These are phyloP conservation scores for Herpotrichia juniperi DNA, from an alignment of 2,329 filamentous ascomycete genomes.

Conservation along the genomic window DNA sequence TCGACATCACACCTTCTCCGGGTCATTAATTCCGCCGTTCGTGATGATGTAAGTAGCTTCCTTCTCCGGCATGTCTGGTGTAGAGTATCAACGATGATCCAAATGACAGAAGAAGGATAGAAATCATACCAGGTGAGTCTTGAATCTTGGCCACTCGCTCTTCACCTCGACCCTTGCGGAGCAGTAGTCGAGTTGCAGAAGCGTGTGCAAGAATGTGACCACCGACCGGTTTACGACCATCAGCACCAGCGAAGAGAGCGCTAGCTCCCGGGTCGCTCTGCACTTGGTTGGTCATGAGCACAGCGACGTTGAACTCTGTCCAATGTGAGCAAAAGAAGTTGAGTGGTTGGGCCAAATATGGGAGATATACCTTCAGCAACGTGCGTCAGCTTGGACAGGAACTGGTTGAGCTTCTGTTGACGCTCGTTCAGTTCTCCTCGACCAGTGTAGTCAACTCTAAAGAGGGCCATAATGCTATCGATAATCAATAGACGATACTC, in stretches of 20 bases:
- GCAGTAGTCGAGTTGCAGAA: slow-evolving; percentile 68
- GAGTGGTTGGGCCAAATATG: not conserved
- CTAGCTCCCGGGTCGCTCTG: slow-evolving; percentile 73
- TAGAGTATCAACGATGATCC: not conserved
- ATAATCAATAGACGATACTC: slow-evolving; percentile 71
- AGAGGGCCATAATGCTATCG: slow-evolving; percentile 74
- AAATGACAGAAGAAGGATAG: not conserved
- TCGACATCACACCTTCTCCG: slow-evolving; percentile 62
- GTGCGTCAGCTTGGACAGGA: slow-evolving; percentile 67
- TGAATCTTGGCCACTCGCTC: slow-evolving; percentile 73
- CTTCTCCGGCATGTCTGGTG: slow-evolving; percentile 67
- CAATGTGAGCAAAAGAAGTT: slow-evolving; percentile 1
- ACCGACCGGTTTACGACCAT: slow-evolving; percentile 70
- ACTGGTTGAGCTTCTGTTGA: slow-evolving; percentile 71
- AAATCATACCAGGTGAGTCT: slow-evolving; percentile 65
- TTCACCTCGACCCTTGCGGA: slow-evolving; percentile 72
- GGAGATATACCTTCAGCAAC: slow-evolving; percentile 65
- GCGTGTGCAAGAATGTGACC: slow-evolving; percentile 74
- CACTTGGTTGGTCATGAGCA: slow-evolving; percentile 69
- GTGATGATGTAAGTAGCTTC: slow-evolving; percentile 75
- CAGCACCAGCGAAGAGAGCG: slow-evolving; percentile 69
- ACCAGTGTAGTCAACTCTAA: slow-evolving; percentile 70
- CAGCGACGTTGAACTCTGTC: slow-evolving; percentile 69
- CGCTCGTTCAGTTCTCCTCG: slow-evolving; percentile 71
- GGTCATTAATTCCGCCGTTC: slow-evolving; percentile 70